Conservation (phyloP, 1,139 yeast genomes). For the Protomyces gravidus region DNA sequence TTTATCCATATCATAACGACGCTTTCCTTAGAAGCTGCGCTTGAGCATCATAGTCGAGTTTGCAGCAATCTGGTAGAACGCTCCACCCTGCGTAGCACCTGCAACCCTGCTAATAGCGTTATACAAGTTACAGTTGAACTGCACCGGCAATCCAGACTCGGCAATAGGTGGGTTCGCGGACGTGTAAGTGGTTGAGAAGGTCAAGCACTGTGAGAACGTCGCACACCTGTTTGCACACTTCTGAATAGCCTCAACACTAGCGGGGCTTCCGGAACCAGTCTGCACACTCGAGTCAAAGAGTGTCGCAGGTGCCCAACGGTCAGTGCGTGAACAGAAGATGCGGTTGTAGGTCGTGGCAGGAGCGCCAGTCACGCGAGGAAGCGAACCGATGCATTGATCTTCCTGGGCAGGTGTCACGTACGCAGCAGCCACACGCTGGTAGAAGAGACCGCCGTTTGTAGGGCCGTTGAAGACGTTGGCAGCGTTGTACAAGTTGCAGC, state of each 20-base stretch:
- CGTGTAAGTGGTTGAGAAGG: constrained; percentile 26
- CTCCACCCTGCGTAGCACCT: constrained; percentile 21
- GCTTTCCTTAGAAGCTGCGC: not conserved
- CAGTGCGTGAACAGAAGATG: constrained; percentile 23
- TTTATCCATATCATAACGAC: too few species aligned
- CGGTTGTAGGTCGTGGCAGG: constrained; percentile 14
- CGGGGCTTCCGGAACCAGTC: constrained; percentile 11
- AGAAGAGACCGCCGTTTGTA: constrained; percentile 27
- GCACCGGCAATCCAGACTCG: constrained; percentile 23
- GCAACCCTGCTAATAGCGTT: constrained; percentile 12
- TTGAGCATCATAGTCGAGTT: not conserved
- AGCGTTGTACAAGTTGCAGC: constrained; percentile 27
- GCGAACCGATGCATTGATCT: constrained; percentile 22
- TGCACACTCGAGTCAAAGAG: constrained; percentile 21
- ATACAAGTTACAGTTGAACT: constrained; percentile 25
- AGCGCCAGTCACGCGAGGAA: not conserved
- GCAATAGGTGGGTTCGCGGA: constrained; percentile 19
- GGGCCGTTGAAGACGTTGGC: constrained; percentile 27
- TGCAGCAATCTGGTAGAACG: constrained; percentile 14
- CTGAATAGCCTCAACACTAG: constrained; percentile 13
- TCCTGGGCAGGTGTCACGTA: not conserved
- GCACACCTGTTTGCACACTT: constrained; percentile 23
- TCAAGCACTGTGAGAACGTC: constrained; percentile 6
- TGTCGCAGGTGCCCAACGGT: constrained; percentile 26
- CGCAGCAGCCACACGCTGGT: constrained; percentile 21